These are phyloP conservation scores for Podospora comata DNA, from an alignment of 495 filamentous ascomycete genomes.

Conservation along the genomic window DNA sequence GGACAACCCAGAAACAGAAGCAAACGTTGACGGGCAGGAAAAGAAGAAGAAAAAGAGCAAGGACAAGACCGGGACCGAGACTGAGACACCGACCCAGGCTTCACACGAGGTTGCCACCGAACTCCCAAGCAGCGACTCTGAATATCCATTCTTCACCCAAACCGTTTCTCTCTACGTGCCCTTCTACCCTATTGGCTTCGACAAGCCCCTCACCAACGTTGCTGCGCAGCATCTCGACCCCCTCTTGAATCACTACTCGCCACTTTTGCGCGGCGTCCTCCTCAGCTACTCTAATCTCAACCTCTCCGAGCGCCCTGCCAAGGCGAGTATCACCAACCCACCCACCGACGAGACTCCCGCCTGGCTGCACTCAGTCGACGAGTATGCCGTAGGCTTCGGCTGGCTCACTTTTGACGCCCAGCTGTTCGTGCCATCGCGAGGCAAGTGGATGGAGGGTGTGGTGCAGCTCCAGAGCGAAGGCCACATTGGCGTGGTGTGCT, in stretches of 20 bases:
- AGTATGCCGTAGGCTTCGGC: constrained; percentile 45
- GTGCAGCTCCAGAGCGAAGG: constrained; percentile 49
- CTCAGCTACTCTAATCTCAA: constrained; percentile 46
- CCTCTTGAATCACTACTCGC: constrained; percentile 47
- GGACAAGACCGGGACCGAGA: constrained; percentile 18
- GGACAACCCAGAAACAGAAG: constrained; percentile 12
- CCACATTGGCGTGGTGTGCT: constrained; percentile 50
- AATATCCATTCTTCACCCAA: constrained; percentile 49
- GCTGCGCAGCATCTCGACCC: constrained; percentile 46
- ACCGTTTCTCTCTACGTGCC: constrained; percentile 48
- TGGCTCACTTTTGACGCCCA: constrained; percentile 48
- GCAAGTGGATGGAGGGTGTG: constrained; percentile 48
- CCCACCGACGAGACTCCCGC: constrained; percentile 41
- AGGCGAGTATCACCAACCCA: constrained; percentile 29
- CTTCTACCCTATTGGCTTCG: constrained; percentile 45
- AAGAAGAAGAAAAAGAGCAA: constrained; percentile 30
- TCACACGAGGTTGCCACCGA: constrained; percentile 10
- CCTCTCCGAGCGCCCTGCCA: constrained; percentile 42
- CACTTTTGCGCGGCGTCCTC: constrained; percentile 44
- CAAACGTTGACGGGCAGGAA: constrained; percentile 13
- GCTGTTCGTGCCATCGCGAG: constrained; percentile 44
- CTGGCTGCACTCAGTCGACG: constrained; percentile 40
- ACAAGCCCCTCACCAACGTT: constrained; percentile 43
- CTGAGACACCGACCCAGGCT: not conserved
- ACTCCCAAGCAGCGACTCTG: constrained; percentile 14